A percentile compares a stretch with the other conserved stretches of the same genome.
These are phyloP conservation scores for Kwoniella sp. DNA, from an alignment of 768 basidiomycete species.

Conservation along the genomic window DNA sequence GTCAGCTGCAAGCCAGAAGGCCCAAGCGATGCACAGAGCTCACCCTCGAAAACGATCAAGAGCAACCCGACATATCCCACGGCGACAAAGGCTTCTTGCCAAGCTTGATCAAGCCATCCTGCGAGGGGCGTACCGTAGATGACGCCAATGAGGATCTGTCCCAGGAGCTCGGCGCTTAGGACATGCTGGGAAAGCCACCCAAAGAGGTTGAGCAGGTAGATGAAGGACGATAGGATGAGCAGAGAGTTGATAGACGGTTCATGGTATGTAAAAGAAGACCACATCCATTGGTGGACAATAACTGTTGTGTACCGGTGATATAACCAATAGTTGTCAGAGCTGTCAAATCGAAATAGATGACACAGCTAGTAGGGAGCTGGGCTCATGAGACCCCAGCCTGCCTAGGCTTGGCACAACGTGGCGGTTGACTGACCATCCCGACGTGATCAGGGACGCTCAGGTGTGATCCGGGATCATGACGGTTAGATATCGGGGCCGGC, in stretches of 20 bases:
- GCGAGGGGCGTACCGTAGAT: constrained; percentile 58
- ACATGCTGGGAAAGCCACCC: constrained; percentile 53
- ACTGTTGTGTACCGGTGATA: neutral
- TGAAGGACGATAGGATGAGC: constrained; percentile 57
- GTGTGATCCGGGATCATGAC: no score
- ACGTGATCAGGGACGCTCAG: no score
- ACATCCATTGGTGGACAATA: constrained; percentile 12
- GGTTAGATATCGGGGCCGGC: no score
- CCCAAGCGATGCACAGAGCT: constrained; percentile 3
- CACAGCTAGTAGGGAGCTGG: no score
- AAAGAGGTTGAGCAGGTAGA: constrained; percentile 58
- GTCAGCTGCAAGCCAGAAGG: no score
- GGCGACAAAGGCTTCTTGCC: constrained; percentile 55
- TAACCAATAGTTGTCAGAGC: neutral
- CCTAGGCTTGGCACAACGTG: no score
- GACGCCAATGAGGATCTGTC: constrained; percentile 59
- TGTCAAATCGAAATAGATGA: no score
- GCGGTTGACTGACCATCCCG: no score
- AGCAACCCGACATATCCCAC: constrained; percentile 55
- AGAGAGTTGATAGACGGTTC: constrained; percentile 50
- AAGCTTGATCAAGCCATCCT: constrained; percentile 52
- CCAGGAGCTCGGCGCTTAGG: constrained; percentile 56
- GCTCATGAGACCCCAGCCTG: no score
- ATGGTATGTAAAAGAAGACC: constrained; percentile 45
- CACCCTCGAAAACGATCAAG: constrained; percentile 58